A percentile compares a stretch with the other conserved stretches of the same genome.
Conservation (phyloP, 768 basidiomycete species). For the Mycena maculata region DNA sequence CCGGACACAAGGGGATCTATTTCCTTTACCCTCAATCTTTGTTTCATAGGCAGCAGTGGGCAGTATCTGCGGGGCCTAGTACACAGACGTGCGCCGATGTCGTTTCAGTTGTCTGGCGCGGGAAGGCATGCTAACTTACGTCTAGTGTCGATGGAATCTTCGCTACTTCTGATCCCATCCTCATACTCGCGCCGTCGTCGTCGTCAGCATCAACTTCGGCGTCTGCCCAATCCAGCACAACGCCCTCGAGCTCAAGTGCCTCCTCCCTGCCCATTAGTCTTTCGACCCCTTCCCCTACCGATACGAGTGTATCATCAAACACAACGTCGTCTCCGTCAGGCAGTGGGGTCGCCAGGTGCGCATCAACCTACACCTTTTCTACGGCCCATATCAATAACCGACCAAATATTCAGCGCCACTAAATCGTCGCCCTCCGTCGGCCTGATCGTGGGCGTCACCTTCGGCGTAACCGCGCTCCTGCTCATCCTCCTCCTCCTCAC, state of each 20-base stretch:
- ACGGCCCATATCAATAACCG: too few relatives aligned
- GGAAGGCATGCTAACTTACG: background rate
- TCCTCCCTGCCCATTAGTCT: background rate
- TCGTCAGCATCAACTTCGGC: background rate
- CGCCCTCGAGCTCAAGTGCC: background rate
- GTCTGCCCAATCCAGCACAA: background rate
- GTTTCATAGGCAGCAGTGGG: slow-evolving; percentile 1
- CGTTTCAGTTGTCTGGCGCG: background rate
- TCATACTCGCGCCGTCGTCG: background rate
- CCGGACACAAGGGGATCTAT: background rate
- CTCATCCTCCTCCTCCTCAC: background rate
- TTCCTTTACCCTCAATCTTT: background rate
- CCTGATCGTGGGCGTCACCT: slow-evolving; percentile 21
- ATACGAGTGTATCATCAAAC: background rate
- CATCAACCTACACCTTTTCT: background rate
- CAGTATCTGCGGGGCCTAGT: background rate
- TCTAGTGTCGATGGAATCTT: background rate
- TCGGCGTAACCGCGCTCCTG: background rate
- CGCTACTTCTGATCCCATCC: background rate
- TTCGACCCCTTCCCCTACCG: background rate
- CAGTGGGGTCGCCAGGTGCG: background rate
- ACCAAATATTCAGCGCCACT: background rate
- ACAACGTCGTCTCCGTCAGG: background rate
- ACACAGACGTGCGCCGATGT: background rate
- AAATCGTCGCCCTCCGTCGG: slow-evolving; percentile 22